Evolutionary conservation across 345 rosid species (phyloP).

Genomic region (Syzygium jambos): DNA sequence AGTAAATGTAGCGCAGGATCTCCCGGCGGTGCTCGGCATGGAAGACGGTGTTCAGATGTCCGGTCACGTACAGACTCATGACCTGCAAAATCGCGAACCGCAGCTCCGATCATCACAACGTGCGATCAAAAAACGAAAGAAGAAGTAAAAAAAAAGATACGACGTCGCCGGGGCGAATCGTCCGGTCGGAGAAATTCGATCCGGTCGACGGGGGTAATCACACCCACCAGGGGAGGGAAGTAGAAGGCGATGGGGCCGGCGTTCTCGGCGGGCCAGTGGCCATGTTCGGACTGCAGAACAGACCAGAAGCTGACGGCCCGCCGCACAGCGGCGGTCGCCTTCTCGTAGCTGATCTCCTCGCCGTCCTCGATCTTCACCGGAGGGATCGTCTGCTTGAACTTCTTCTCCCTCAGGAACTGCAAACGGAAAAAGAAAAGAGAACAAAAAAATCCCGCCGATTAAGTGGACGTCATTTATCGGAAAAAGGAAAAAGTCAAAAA

Average conservation of each 20-base stretch:
- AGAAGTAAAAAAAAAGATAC: not conserved
- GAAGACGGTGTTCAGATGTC: conserved; percentile 11
- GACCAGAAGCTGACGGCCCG: conserved; percentile 45
- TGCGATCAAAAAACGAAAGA: not conserved
- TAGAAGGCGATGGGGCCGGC: conserved; percentile 49
- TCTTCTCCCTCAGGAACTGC: conserved; percentile 52
- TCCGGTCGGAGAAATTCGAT: not conserved
- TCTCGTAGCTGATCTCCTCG: conserved; percentile 26
- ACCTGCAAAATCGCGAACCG: conserved; percentile 12
- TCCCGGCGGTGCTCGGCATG: conserved; percentile 18
- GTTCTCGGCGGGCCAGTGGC: conserved; percentile 66
- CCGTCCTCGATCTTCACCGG: conserved; percentile 39
- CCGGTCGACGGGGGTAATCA: not conserved
- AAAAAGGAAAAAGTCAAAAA: not conserved
- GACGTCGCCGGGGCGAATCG: not conserved
- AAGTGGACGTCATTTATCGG: not conserved
- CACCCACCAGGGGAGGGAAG: conserved; percentile 42
- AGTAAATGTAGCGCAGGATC: conserved; percentile 22
- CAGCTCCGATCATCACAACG: not conserved
- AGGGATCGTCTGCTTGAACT: conserved; percentile 35
- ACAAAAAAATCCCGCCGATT: not conserved
- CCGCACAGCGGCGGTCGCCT: conserved; percentile 31
- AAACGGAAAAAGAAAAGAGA: not conserved
- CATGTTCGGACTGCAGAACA: conserved; percentile 48
- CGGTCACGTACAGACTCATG: conserved; percentile 16